Evolutionary conservation across 148 eudicot genomes (phyloP).

Genomic region (Pouteria glomerata): DNA sequence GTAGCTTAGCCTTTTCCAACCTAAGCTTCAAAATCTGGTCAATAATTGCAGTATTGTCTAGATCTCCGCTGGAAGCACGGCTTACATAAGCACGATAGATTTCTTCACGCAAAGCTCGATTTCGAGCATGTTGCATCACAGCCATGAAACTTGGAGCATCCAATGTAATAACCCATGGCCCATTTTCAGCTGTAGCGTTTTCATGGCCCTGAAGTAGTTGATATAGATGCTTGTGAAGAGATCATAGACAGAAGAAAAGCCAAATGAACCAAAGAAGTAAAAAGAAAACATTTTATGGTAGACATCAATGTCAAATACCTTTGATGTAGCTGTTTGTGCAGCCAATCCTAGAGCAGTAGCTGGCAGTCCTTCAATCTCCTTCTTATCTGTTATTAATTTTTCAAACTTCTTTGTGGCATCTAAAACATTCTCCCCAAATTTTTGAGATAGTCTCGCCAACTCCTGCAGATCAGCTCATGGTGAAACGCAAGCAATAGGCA

Average conservation of each 20-base stretch:
- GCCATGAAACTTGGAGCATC: conserved; percentile 88
- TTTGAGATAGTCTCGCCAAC: conserved; percentile 70
- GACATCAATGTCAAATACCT: conserved; percentile 37
- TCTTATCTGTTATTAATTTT: conserved; percentile 73
- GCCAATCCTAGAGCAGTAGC: conserved; percentile 87
- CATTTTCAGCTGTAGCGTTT: conserved; percentile 86
- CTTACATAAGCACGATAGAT: conserved; percentile 81
- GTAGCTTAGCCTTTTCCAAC: conserved; percentile 86
- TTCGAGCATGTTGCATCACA: conserved; percentile 91
- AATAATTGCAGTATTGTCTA: conserved; percentile 79
- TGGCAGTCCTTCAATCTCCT: conserved; percentile 91
- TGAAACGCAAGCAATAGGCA: neutral
- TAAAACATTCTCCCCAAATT: conserved; percentile 89
- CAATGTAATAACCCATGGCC: conserved; percentile 95
- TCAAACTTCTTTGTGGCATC: conserved; percentile 98
- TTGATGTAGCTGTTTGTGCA: conserved; percentile 91
- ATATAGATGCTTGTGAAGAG: conserved; percentile 3
- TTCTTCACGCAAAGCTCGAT: conserved; percentile 87
- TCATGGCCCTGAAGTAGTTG: conserved; percentile 68
- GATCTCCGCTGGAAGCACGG: conserved; percentile 95
- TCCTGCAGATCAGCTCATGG: conserved; percentile 44
- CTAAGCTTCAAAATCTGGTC: conserved; percentile 83
- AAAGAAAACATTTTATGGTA: neutral
- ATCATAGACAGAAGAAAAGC: conserved; percentile 7
- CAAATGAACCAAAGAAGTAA: conserved; percentile 4